A percentile compares a stretch with the other conserved stretches of the same genome.
phyloP scores from a whole-genome alignment of 2,329 filamentous ascomycete species.

The Penicillium brevicompactum region DNA sequence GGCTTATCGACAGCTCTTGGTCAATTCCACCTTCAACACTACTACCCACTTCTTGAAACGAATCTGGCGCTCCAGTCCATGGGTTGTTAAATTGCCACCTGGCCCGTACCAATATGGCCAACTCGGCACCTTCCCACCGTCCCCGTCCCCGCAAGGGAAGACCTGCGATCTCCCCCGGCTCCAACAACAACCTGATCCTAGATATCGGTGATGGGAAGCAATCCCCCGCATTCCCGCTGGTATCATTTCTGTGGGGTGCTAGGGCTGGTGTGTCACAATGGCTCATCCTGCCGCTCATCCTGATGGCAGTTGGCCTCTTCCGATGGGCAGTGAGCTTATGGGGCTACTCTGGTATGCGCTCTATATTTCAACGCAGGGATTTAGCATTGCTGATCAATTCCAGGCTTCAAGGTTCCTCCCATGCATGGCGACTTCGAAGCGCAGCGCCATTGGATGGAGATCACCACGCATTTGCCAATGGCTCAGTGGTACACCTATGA shows the following conservation, averaged over 20 bases:
- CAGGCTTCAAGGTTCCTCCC: conserved; percentile 77
- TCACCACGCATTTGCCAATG: conserved; percentile 84
- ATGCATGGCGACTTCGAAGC: conserved; percentile 98
- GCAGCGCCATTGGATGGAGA: conserved; percentile 98
- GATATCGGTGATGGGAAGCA: conserved; percentile 49
- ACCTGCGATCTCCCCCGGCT: conserved; percentile 35
- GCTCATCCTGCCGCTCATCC: conserved; percentile 81
- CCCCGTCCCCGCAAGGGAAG: conserved; percentile 50
- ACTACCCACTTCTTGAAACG: not conserved
- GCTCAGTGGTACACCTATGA: conserved; percentile 99
- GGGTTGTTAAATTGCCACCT: conserved; percentile 21
- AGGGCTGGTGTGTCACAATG: conserved; percentile 83
- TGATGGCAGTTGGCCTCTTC: conserved; percentile 90
- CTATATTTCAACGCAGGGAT: not conserved
- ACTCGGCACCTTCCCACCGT: conserved; percentile 34
- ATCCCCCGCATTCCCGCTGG: conserved; percentile 80
- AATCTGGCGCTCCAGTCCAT: conserved; percentile 18
- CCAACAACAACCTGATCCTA: conserved; percentile 46
- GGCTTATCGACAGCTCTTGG: not conserved
- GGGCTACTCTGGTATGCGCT: conserved; percentile 80
- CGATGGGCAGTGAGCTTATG: conserved; percentile 90
- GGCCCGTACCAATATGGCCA: conserved; percentile 28
- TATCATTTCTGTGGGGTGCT: conserved; percentile 92
- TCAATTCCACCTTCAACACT: not conserved
- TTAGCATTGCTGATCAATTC: conserved; percentile 8